Percentiles rank a stretch among this genome's conserved stretches.
Evolutionary conservation across 2,329 filamentous ascomycete genomes (phyloP).

Genomic region (Stenocarpella maydis): DNA sequence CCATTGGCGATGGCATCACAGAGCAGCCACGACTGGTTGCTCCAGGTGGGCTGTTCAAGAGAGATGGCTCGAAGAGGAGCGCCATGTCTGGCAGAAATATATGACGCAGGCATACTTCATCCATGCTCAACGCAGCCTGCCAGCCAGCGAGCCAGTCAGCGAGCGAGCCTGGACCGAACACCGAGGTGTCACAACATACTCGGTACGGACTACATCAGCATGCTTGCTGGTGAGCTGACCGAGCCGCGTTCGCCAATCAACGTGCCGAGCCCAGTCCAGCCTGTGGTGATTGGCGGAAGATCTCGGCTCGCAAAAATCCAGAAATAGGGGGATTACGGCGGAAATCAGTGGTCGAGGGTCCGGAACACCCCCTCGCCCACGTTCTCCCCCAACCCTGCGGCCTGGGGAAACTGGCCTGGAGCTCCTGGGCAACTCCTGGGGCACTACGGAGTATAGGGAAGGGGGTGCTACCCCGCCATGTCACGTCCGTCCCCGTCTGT

Average conservation of each 20-base stretch:
- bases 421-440: not conserved
- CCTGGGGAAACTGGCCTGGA: constrained; percentile 31
- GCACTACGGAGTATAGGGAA: too few species aligned
- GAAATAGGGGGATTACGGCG: constrained; percentile 35
- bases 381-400: constrained; percentile 31
- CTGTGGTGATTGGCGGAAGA: constrained; percentile 36
- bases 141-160: not conserved
- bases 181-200: constrained; percentile 12
- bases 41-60: not conserved
- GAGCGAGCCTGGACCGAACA: not conserved
- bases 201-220: too few species aligned
- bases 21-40: not conserved
- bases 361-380: constrained; percentile 32
- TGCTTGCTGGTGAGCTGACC: constrained; percentile 12
- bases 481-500: constrained; percentile 14
- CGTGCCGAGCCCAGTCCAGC: constrained; percentile 25
- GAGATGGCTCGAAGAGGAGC: constrained; percentile 2
- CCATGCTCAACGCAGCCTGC: not conserved
- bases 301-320: constrained; percentile 32
- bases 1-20: not conserved
- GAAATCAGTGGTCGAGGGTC: constrained; percentile 31
- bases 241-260: constrained; percentile 23
- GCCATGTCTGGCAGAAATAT: constrained; percentile 23
- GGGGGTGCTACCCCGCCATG: constrained; percentile 28
- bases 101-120: constrained; percentile 10